A percentile compares a stretch with the other conserved stretches of the same genome.
Conservation (phyloP, 768 basidiomycete species). For the Boletus rufocinnamomeus region DNA sequence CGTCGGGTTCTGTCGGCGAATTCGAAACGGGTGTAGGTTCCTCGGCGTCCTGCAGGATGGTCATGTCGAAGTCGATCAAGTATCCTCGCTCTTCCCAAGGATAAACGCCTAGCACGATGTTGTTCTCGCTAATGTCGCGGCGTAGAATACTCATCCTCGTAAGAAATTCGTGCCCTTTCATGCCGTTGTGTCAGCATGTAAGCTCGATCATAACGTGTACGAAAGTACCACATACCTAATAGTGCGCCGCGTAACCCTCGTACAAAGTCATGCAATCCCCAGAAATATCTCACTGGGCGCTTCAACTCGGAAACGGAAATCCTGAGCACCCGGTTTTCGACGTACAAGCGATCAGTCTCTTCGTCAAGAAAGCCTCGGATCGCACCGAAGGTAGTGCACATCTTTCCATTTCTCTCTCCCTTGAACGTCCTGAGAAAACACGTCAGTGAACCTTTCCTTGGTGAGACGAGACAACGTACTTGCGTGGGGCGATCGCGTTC, state of each 20-base stretch:
- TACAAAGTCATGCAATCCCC: slow-evolving; percentile 22
- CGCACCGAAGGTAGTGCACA: background rate
- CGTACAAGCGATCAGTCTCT: background rate
- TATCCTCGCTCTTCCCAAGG: background rate
- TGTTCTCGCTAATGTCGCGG: background rate
- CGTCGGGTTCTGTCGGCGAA: background rate
- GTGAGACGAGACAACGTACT: background rate
- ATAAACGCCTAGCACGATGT: background rate
- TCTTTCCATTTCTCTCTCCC: background rate
- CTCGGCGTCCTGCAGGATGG: background rate
- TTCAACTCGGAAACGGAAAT: slow-evolving; percentile 1
- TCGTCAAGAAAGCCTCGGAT: slow-evolving; percentile 12
- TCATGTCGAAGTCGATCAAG: slow-evolving; percentile 35
- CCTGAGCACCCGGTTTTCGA: slow-evolving; percentile 9
- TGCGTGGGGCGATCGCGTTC: slow-evolving; percentile 1
- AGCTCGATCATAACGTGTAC: background rate
- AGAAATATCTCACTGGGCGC: slow-evolving; percentile 17
- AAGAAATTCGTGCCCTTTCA: slow-evolving; percentile 20
- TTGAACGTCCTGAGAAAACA: background rate
- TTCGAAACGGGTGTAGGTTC: background rate
- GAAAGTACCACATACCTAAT: background rate
- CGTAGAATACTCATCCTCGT: background rate
- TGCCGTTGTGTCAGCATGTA: background rate
- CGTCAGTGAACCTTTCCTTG: background rate
- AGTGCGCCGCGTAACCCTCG: background rate